Evolutionary conservation across 495 filamentous ascomycete genomes (phyloP).

Genomic region (Annulohypoxylon moriforme): DNA sequence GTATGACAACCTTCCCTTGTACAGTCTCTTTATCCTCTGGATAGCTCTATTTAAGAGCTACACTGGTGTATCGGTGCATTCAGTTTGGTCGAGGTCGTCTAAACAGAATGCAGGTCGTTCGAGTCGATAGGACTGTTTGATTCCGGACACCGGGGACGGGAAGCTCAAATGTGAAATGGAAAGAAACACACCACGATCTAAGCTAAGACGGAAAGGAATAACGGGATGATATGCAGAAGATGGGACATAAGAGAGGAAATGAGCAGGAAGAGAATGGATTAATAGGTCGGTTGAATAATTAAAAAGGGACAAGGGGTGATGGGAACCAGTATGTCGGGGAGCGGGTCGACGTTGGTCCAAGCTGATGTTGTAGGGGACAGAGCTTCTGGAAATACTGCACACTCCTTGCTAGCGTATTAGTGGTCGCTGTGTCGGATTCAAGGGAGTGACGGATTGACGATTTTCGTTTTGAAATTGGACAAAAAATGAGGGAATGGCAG

Average conservation of each 20-base stretch:
- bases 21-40: slow-evolving; percentile 37
- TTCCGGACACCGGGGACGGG: slow-evolving; percentile 13
- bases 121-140: slow-evolving; percentile 24
- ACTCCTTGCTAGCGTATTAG: slow-evolving; percentile 50
- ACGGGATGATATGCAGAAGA: slow-evolving; percentile 20
- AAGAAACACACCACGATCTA: slow-evolving; percentile 17
- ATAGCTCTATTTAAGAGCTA: slow-evolving; percentile 50
- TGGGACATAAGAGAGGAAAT: slow-evolving; percentile 41
- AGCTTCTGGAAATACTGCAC: slow-evolving; percentile 50
- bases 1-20: slow-evolving; percentile 32
- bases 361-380: slow-evolving; percentile 39
- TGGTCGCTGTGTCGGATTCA: slow-evolving; percentile 42
- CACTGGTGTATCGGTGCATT: slow-evolving; percentile 42
- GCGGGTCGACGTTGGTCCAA: slow-evolving; percentile 47
- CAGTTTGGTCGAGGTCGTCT: slow-evolving; percentile 39
- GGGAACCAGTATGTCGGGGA: slow-evolving; percentile 46
- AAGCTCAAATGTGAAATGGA: slow-evolving; percentile 3
- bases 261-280: slow-evolving; percentile 45
- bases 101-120: slow-evolving; percentile 10
- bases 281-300: slow-evolving; percentile 48
- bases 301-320: slow-evolving; percentile 46
- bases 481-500: slow-evolving; percentile 16
- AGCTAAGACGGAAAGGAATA: slow-evolving; percentile 24
- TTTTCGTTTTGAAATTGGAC: slow-evolving; percentile 24
- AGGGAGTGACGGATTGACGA: slow-evolving; percentile 51